These are phyloP conservation scores for Chaetomiaceae sp. DNA, from an alignment of 2,329 filamentous ascomycete species.

Conservation along the genomic window DNA sequence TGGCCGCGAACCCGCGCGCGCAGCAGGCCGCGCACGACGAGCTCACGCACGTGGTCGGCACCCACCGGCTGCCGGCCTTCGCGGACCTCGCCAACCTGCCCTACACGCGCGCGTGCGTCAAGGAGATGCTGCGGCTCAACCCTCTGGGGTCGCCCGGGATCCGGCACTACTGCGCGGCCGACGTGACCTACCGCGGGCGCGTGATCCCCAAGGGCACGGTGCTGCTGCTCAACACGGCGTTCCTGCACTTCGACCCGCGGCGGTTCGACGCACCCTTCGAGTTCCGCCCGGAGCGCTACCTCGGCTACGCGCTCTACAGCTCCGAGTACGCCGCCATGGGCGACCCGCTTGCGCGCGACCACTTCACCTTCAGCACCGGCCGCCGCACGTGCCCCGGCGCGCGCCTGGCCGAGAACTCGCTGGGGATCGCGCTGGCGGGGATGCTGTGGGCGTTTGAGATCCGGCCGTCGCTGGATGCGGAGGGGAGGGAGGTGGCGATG, in stretches of 20 bases:
- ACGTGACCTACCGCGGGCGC: slow-evolving; percentile 37
- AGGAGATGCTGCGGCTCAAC: slow-evolving; percentile 39
- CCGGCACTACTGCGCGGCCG: slow-evolving; percentile 35
- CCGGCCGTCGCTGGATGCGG: not conserved
- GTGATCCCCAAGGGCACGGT: slow-evolving; percentile 39
- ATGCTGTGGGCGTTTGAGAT: slow-evolving; percentile 40
- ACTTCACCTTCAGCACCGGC: slow-evolving; percentile 50
- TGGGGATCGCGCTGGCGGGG: slow-evolving; percentile 40
- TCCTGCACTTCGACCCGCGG: slow-evolving; percentile 39
- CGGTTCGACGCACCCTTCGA: slow-evolving; percentile 33
- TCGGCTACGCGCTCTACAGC: slow-evolving; percentile 16
- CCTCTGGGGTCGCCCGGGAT: slow-evolving; percentile 33
- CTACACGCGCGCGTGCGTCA: slow-evolving; percentile 37
- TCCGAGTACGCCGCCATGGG: slow-evolving; percentile 21
- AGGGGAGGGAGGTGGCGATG: not conserved
- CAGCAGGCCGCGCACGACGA: not conserved
- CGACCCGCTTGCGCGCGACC: slow-evolving; percentile 37
- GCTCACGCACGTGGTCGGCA: slow-evolving; percentile 35
- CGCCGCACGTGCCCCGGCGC: slow-evolving; percentile 51
- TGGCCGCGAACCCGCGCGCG: slow-evolving; percentile 11
- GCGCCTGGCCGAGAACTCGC: slow-evolving; percentile 42
- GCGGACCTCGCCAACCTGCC: slow-evolving; percentile 34
- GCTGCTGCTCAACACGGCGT: slow-evolving; percentile 37
- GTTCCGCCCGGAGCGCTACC: slow-evolving; percentile 37
- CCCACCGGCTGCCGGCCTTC: slow-evolving; percentile 25